Evolutionary conservation across 441 rosid genomes (phyloP).

Genomic region (Cnidoscolus chayamansa): DNA sequence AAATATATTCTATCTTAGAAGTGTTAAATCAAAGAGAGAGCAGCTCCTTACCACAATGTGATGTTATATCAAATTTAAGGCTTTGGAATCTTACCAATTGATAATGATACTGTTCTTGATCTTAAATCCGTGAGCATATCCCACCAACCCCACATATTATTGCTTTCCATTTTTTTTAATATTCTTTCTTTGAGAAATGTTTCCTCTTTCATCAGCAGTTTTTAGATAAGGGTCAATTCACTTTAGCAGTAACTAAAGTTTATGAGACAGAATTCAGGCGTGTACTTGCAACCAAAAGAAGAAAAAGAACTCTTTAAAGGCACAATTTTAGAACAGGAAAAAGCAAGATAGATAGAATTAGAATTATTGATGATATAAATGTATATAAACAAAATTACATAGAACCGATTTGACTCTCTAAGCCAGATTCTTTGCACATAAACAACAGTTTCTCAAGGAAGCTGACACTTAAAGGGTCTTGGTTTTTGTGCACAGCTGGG

Average conservation of each 20-base stretch:
- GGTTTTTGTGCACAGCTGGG: too few species aligned
- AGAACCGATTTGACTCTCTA: too few species aligned
- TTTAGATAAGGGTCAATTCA: not conserved
- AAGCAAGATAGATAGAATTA: not conserved
- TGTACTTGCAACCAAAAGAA: not conserved
- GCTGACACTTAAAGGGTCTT: too few species aligned
- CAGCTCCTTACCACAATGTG: not conserved
- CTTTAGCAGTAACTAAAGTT: not conserved
- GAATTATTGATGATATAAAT: not conserved
- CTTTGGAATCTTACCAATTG: not conserved
- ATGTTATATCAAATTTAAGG: not conserved
- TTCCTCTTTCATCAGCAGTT: not conserved
- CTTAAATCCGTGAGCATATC: not conserved
- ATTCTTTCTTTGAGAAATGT: not conserved
- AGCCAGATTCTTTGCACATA: too few species aligned
- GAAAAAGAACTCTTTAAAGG: not conserved
- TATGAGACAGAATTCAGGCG: not conserved
- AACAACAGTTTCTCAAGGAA: too few species aligned
- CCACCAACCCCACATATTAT: not conserved
- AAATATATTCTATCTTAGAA: not conserved
- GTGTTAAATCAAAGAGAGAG: not conserved
- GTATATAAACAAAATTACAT: not conserved
- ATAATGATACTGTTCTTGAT: not conserved
- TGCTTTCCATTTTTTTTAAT: not conserved
- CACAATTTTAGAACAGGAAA: not conserved